These are phyloP conservation scores for Apiotrichum siamense DNA, from an alignment of 1,284 basidiomycete genomes.

Conservation along the genomic window DNA sequence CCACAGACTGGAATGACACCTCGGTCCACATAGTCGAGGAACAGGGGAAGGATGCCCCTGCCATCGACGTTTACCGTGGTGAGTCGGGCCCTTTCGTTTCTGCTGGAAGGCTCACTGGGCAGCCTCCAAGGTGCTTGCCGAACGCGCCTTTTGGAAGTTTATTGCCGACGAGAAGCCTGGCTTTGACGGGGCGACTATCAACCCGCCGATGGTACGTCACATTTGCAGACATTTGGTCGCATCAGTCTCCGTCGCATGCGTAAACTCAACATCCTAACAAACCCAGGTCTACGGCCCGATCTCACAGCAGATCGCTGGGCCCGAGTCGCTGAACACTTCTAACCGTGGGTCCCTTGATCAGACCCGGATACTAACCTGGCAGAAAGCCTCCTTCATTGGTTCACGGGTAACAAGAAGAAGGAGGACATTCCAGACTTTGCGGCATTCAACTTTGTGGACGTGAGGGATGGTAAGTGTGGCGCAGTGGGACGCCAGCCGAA, in stretches of 20 bases:
- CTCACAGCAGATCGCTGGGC: conserved; percentile 53
- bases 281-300: conserved; percentile 46
- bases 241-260: too few species aligned
- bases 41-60: conserved; percentile 52
- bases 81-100: background rate
- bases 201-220: conserved; percentile 52
- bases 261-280: too few species aligned
- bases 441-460: conserved; percentile 54
- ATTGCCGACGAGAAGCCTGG: conserved; percentile 54
- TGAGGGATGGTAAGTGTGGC: conserved; percentile 49
- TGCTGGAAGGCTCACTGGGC: conserved; percentile 3
- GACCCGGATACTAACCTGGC: background rate
- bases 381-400: conserved; percentile 44
- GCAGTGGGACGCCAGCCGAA: background rate
- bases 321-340: conserved; percentile 56
- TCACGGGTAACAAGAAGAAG: conserved; percentile 46
- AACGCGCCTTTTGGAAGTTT: conserved; percentile 49
- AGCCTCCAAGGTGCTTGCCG: conserved; percentile 59
- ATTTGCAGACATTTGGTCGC: background rate
- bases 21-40: conserved; percentile 53
- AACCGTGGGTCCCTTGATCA: conserved; percentile 26
- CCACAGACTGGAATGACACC: conserved; percentile 58
- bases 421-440: conserved; percentile 35
- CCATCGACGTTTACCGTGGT: conserved; percentile 51
- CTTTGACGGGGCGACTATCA: conserved; percentile 57